Base-by-base conservation (phyloP, 225 moss, liverwort and hornwort genomes). In the Neckera pumila region DNA sequence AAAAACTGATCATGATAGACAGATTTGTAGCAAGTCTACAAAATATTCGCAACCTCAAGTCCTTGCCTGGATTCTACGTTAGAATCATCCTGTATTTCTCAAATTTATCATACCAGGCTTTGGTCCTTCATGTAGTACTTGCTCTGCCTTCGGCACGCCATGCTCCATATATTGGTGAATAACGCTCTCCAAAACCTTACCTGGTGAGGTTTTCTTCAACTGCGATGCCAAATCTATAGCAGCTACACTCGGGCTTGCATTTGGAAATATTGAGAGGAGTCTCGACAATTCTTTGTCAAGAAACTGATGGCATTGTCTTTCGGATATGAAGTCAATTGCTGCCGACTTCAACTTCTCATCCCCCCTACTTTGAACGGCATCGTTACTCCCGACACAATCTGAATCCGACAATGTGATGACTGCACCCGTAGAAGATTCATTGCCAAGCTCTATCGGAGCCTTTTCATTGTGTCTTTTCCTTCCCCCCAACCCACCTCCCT, bases 191-290 rank as follows among this genome's bases (percentile, higher is more conserved):
- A 91, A 72, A 45, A 92, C 92, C 62, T 23, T 84, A 43, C 77
- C 76, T 53, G 87, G 87, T 43, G 93, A 92, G 30, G 87, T 91
- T 65, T 87, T 92, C 83, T 79, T 89, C 87, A 93, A 67, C 72
- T 91, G 91, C 43, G 84, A 66, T 76, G 81, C 62, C 78, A 95
- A 80, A 75, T 91, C 67, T 43, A 65, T 84, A 38, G 88, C 81
- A 84, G 70, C 91, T 78, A 66, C 74, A 10, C 21, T 71, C 80
- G 89, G 85, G 45, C 90, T 85, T 57, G 87, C 90, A 76, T 86
- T 9, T 45, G 93, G 92, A 79, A 95, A 92, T 21, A 94, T 21
- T 47, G 62, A 20, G 51, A 94, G 87, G 81, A 92, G 86, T 86
- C 63, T 89, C 26, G 89, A 85, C n/a, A 92, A 71, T 75, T 86